Evolutionary conservation across 495 filamentous ascomycete genomes (phyloP), one percentile per base, ranked within the genome.

Genomic region (Coniosporium apollinis): DNA sequence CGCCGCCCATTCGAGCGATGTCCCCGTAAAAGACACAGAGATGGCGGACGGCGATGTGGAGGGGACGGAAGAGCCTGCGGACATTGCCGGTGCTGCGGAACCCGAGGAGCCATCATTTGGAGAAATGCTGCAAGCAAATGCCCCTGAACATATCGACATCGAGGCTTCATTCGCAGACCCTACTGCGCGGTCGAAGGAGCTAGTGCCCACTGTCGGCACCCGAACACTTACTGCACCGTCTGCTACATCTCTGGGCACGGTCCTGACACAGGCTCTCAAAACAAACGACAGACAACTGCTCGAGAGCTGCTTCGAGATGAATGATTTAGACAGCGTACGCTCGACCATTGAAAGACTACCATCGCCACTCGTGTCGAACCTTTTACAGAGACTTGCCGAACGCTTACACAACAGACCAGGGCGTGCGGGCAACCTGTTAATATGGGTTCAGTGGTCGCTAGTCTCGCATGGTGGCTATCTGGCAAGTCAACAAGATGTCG

Each of bases 401-500:
- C 73, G 84, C 43, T 71, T 97, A 53, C 77, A 92, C 47, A 70
- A 79, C 41, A 70, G 82, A 15, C 89, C 89, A 4, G 89, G 86
- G 17, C 72, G 89, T 34, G 85, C 89, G 11, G 82, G 83, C 19
- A 79, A 72, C 43, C 70, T 97, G n/a, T 86, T 94, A 64, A 70
- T 79, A 11, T 97, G 89, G 89, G 77, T 94, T 29, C 83, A 94
- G 57, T 92, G 84, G 82, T 87, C 82, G 1, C 66, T 94, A n/a
- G 72, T 94, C 14, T 78, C 84, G 5, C 89, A 97, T 55, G 89
- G 89, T 43, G 89, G 89, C 41, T 85, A 85, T 34, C 61, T 97
- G 22, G 82, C 84, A 17, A 74, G 74, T 8, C 79, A 91, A 47
- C 74, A 79, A 0, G 74, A 84, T 25, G 56, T 89, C 11, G 69